Evolutionary conservation across 2,329 filamentous ascomycete genomes (phyloP), one percentile per base, ranked within the genome.

Genomic region (Gaeumannomyces sp.): DNA sequence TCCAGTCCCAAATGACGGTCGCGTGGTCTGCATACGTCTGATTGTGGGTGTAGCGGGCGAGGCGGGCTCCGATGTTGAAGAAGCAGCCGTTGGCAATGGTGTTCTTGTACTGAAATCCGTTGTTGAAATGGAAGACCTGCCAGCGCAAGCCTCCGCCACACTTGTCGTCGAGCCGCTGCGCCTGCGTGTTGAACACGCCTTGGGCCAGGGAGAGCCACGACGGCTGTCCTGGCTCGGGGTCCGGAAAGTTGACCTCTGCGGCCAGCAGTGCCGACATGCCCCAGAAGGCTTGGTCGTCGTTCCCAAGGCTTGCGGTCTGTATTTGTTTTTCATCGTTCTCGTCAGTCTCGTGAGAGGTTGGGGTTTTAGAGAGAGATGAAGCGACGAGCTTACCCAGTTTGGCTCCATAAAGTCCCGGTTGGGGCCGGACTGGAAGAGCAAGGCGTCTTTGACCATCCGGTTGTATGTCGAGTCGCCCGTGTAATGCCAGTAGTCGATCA

Each of bases 81-180:
- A 87, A 86, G 68, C 82, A 83, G 58, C 83, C 85, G 69, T 87
- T 88, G 13, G 86, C 83, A 67, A 88, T 84, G 56, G 45, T 72
- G 72, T 88, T 88, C 75, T 88, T 95, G 80, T 94, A 93, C 72
- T 88, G 83, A 76, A 91, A 95, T 16, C 91, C 91, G 28, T 79
- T 81, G 72, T 93, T 92, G 68, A 88, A 87, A 1, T 84, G 79
- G 66, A 87, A 91, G 64, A 94, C 88, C 78, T 95, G 91, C 89
- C 90, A 93, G 70, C 89, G 82, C 69, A 93, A 72, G 16, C 90
- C 91, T 69, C 90, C 90, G 53, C 81, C 80, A 71, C 91, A 94
- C 0, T 80, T 73, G 7, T 81, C 83, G 71, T 92, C 88, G 78
- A 90, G 90, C 57, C 88, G 77, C 59, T 76, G 68, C 0, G 84